phyloP scores from a whole-genome alignment of 78 protist genomes.

The Dictyostelium brefeldianum region DNA sequence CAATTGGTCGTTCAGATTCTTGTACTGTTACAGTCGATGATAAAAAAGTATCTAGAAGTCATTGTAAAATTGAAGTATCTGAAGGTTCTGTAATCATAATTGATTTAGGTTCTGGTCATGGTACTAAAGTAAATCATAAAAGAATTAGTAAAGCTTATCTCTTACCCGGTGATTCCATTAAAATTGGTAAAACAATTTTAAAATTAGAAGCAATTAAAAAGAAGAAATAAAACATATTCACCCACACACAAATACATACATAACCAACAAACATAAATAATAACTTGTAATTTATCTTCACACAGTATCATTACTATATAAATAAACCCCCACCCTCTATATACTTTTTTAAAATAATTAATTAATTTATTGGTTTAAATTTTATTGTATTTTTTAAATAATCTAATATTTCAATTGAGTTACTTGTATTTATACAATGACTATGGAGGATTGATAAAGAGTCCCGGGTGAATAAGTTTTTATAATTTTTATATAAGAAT shows the following conservation, averaged over 20 bases:
- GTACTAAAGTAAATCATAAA: constrained; percentile 53
- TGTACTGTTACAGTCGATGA: constrained; percentile 45
- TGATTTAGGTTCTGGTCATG: constrained; percentile 80
- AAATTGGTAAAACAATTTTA: constrained; percentile 61
- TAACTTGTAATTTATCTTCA: no score
- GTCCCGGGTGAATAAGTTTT: background rate
- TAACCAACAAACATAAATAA: no score
- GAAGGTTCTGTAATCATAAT: constrained; percentile 14
- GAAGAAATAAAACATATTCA: background rate
- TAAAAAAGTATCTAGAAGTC: constrained; percentile 53
- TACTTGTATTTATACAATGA: background rate
- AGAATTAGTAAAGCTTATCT: constrained; percentile 6
- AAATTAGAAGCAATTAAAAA: constrained; percentile 40
- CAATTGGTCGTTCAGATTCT: constrained; percentile 68
- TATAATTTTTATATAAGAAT: background rate
- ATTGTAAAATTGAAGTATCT: constrained; percentile 67
- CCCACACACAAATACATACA: no score
- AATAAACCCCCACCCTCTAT: no score
- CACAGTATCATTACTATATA: no score
- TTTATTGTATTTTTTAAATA: background rate
- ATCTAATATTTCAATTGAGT: background rate
- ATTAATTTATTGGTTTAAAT: background rate
- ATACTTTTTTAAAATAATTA: no score
- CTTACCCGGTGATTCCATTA: constrained; percentile 36
- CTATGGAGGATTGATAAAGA: background rate